A percentile compares a stretch with the other conserved stretches of the same genome.
Evolutionary conservation across 352 stramenopile species (phyloP).

Genomic region (Globisporangium lucens): DNA sequence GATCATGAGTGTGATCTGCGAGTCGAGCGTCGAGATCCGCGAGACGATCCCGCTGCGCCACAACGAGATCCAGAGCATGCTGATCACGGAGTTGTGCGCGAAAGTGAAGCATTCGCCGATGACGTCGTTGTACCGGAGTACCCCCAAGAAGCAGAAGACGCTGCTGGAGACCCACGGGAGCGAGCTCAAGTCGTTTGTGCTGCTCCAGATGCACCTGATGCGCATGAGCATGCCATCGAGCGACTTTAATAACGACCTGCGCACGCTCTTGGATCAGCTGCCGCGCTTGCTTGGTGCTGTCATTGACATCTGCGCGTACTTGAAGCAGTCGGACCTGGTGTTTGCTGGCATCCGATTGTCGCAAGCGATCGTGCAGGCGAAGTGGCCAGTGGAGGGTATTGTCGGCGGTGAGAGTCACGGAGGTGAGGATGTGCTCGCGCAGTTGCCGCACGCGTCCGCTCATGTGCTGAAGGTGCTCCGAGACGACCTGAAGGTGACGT

Average conservation of each 20-base stretch:
- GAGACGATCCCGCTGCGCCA: slow-evolving; percentile 95
- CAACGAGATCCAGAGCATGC: slow-evolving; percentile 93
- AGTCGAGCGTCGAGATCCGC: slow-evolving; percentile 90
- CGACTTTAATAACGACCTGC: slow-evolving; percentile 98
- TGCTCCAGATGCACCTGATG: slow-evolving; percentile 95
- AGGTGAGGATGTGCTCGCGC: slow-evolving; percentile 26
- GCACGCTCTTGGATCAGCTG: slow-evolving; percentile 94
- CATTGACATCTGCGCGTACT: slow-evolving; percentile 82
- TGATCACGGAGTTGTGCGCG: slow-evolving; percentile 48
- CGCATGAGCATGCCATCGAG: slow-evolving; percentile 93
- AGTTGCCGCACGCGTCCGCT: slow-evolving; percentile 44
- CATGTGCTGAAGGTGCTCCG: slow-evolving; percentile 28
- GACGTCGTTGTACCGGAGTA: slow-evolving; percentile 42
- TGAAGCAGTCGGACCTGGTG: slow-evolving; percentile 51
- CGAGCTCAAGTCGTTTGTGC: slow-evolving; percentile 80
- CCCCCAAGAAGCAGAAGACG: slow-evolving; percentile 49
- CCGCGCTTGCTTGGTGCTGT: slow-evolving; percentile 93
- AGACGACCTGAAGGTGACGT: slow-evolving; percentile 26
- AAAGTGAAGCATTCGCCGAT: slow-evolving; percentile 62
- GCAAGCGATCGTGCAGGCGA: slow-evolving; percentile 50
- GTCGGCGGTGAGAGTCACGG: not conserved
- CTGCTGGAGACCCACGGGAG: slow-evolving; percentile 76
- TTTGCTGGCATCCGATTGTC: slow-evolving; percentile 52
- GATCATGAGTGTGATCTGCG: slow-evolving; percentile 55
- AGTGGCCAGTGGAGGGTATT: slow-evolving; percentile 35